phyloP scores from a whole-genome alignment of 176 grass and related monocot species.

The Eleusine indica region DNA sequence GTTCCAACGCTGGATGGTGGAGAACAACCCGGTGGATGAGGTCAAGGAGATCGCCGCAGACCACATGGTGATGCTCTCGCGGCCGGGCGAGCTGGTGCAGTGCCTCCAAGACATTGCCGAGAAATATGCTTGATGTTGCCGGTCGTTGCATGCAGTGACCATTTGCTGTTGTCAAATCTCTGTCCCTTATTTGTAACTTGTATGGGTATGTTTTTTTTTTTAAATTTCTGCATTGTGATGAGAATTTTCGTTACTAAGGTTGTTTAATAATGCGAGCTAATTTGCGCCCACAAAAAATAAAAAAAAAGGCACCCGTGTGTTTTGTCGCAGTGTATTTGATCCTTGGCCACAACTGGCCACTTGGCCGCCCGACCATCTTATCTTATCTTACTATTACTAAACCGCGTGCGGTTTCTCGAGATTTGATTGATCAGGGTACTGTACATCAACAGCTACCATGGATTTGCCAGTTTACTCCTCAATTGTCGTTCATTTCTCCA shows the following conservation, averaged over 20 bases:
- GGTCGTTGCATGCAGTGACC: no score
- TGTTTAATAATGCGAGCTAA: background rate
- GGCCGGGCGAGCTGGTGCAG: constrained; percentile 37
- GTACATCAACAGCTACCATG: no score
- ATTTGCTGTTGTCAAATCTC: background rate
- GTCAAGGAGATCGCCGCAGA: constrained; percentile 61
- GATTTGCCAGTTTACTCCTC: no score
- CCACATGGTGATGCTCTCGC: constrained; percentile 68
- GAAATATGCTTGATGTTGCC: constrained; percentile 30
- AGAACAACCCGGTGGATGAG: constrained; percentile 49
- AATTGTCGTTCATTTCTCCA: no score
- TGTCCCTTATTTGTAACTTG: background rate
- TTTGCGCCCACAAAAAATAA: background rate
- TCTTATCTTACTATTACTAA: no score
- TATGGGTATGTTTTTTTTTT: background rate
- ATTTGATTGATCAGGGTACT: no score
- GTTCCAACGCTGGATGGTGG: constrained; percentile 66
- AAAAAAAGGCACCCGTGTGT: background rate
- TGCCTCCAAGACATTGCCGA: constrained; percentile 46
- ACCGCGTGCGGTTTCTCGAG: no score
- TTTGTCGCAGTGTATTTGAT: background rate
- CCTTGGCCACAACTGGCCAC: background rate
- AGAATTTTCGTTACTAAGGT: background rate
- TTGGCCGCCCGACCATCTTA: background rate
- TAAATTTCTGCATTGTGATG: no score